phyloP scores from a whole-genome alignment of 2,329 filamentous ascomycete genomes.

The Shiraia sp. region DNA sequence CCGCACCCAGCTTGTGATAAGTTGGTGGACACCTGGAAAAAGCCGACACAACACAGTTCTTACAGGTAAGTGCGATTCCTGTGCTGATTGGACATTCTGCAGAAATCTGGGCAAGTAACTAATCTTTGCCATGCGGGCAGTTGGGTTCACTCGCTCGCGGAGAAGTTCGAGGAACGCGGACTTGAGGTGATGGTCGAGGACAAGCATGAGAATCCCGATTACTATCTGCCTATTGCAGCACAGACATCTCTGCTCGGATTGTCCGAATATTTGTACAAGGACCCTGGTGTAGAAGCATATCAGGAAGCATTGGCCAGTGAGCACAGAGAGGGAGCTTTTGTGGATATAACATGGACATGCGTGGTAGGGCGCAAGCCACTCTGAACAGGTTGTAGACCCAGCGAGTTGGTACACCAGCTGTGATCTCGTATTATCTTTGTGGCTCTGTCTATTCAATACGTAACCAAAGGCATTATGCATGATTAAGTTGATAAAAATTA shows the following conservation, averaged over 20 bases:
- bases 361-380: neutral
- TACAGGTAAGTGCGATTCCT: constrained; percentile 10
- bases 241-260: constrained; percentile 3
- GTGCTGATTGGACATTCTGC: no score
- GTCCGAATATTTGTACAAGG: constrained; percentile 1
- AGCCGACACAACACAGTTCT: constrained; percentile 9
- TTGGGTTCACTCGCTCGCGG: constrained; percentile 7
- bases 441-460: no score
- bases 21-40: constrained; percentile 7
- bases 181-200: constrained; percentile 8
- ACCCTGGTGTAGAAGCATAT: neutral
- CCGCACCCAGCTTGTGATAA: constrained; percentile 8
- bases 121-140: neutral
- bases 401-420: no score
- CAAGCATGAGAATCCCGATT: constrained; percentile 4
- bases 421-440: no score
- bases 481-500: no score
- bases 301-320: neutral
- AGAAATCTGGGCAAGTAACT: neutral
- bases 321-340: neutral
- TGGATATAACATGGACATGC: neutral
- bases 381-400: no score
- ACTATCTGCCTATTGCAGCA: constrained; percentile 5
- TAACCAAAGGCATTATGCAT: no score
- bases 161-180: neutral